These are phyloP conservation scores for Termitomyces sp. DNA, from an alignment of 768 basidiomycete species.

Conservation along the genomic window DNA sequence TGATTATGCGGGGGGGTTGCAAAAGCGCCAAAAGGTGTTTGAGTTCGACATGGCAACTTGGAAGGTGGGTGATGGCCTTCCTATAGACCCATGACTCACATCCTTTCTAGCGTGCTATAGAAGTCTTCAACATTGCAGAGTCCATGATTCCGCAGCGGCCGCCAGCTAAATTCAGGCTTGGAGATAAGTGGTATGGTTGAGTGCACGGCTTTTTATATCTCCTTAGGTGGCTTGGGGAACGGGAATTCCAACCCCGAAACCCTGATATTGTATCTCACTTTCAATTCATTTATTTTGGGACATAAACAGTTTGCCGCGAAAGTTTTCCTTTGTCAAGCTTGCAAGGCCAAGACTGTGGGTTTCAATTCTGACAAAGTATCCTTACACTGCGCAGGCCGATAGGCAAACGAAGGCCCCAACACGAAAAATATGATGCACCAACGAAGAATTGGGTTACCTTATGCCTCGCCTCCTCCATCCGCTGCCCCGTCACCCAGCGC, in stretches of 20 bases:
- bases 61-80: constrained; percentile 51
- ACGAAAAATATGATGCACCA: not conserved
- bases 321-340: not conserved
- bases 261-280: not conserved
- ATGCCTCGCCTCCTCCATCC: constrained; percentile 24
- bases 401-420: no score
- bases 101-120: constrained; percentile 70
- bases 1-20: constrained; percentile 61
- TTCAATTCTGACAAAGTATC: not conserved
- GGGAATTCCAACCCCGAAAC: not conserved
- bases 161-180: constrained; percentile 52
- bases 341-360: not conserved
- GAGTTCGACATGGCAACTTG: constrained; percentile 92
- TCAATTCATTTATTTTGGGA: not conserved
- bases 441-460: not conserved
- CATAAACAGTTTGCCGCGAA: not conserved
- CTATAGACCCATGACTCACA: not conserved
- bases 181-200: constrained; percentile 75
- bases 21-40: constrained; percentile 83
- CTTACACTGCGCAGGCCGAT: no score
- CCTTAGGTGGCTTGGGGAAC: not conserved
- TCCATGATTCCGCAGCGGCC: constrained; percentile 76
- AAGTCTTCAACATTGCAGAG: constrained; percentile 78
- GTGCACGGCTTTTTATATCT: not conserved
- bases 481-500: constrained; percentile 37